Base-by-base conservation (phyloP, 2,329 filamentous ascomycete species). In the Tolypocladium album region DNA sequence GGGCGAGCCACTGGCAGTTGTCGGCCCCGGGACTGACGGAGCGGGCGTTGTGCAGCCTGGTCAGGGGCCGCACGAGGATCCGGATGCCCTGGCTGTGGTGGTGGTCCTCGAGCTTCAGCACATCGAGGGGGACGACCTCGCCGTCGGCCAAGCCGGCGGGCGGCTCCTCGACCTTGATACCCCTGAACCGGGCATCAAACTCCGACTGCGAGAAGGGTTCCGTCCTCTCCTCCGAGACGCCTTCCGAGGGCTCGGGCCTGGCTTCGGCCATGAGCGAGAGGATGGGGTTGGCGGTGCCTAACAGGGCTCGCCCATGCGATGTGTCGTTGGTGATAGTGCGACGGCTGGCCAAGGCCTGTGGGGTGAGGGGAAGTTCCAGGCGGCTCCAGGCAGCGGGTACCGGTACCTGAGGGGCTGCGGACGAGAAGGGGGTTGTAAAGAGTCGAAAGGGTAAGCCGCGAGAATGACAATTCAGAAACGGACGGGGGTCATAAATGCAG, bases 191-290 rank as follows among this genome's bases (percentile, higher is more conserved):
- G 34, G 77, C 72, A 57, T 82, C 77, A 63, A 84, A 77, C 69
- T 85, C 81, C 57, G 80, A 78, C 63, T 82, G 76, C 12, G 82
- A 82, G 65, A 84, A 82, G 12, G 82, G 80, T 71, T 85, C 81
- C 55, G 82, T 85, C 71, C 76, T 80, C 72, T 84, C 81, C 67
- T 78, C 75, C 62, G 75, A 76, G 63, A 68, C 67, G 64, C 68
- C 72, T 62, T 74, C 70, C 52, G 73, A 75, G 64, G 69, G 66
- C 67, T 69, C 72, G 61, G 69, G 65, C 65, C 71, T 77, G 64
- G 74, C 71, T 64, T 82, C 79, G 66, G 73, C 74, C 81, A 83
- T 83, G 67, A 42, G 55, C 55, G 60, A 58, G 58, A 38, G 56
- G 58, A 59, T 53, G 57, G 43, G 31, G 40, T 59, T 58, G 59